Percentiles rank a stretch among this genome's conserved stretches.
phyloP scores from a whole-genome alignment of 371 early-diverging fungal genomes.

The Saksenaea vasiformis region DNA sequence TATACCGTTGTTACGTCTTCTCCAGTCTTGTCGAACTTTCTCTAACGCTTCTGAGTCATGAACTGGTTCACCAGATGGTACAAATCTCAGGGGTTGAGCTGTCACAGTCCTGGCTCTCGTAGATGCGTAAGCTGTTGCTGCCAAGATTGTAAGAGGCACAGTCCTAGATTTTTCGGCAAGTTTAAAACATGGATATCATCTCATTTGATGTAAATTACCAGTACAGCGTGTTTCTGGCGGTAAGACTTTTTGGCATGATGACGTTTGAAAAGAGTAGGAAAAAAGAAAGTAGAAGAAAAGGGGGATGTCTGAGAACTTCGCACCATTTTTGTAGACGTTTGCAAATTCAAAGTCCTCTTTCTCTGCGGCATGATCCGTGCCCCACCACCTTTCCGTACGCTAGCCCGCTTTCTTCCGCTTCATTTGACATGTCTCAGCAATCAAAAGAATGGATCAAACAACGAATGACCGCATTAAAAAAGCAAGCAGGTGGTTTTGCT shows the following conservation, averaged over 20 bases:
- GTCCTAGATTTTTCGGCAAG: slow-evolving; percentile 5
- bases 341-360: background rate
- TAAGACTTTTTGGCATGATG: background rate
- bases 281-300: background rate
- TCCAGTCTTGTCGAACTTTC: slow-evolving; percentile 43
- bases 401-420: background rate
- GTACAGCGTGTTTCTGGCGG: background rate
- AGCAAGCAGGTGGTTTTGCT: slow-evolving; percentile 39
- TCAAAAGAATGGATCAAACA: slow-evolving; percentile 49
- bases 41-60: slow-evolving; percentile 42
- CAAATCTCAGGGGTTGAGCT: slow-evolving; percentile 32
- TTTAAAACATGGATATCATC: background rate
- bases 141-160: slow-evolving; percentile 12
- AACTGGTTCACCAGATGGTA: slow-evolving; percentile 34
- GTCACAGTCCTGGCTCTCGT: slow-evolving; percentile 2
- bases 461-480: slow-evolving; percentile 36
- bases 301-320: background rate
- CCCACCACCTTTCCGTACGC: background rate
- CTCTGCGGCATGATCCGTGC: slow-evolving; percentile 2
- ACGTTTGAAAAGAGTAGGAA: background rate
- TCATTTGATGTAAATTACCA: background rate
- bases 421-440: slow-evolving; percentile 31
- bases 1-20: slow-evolving; percentile 39
- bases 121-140: slow-evolving; percentile 9
- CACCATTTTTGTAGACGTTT: background rate